Conservation (phyloP, 225 moss, liverwort and hornwort genomes). For the Asterella californica region DNA sequence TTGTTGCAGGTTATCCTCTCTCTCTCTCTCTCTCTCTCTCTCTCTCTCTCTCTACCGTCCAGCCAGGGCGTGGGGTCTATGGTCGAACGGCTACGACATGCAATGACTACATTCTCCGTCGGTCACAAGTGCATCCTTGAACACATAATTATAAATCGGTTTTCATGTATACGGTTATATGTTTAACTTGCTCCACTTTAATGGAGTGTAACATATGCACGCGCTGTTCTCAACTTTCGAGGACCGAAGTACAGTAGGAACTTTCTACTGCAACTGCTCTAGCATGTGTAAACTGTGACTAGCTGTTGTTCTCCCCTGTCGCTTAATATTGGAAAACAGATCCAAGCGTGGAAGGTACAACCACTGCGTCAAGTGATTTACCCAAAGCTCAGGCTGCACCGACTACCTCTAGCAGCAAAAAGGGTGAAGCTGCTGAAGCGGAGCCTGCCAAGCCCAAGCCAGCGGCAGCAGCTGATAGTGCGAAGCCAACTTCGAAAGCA, state of each 20-base stretch:
- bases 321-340: not conserved
- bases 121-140: too few relatives aligned
- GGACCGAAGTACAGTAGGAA: not conserved
- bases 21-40: not conserved
- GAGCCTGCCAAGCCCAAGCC: not conserved
- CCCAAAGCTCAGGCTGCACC: slow-evolving; percentile 4
- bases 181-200: too few relatives aligned
- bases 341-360: not conserved
- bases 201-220: too few relatives aligned
- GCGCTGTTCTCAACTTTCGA: too few relatives aligned
- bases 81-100: too few relatives aligned
- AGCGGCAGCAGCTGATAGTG: slow-evolving; percentile 10
- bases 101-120: too few relatives aligned
- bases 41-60: too few relatives aligned
- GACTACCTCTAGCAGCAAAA: not conserved
- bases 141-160: too few relatives aligned
- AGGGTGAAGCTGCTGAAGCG: not conserved
- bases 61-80: too few relatives aligned
- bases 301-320: not conserved
- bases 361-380: not conserved
- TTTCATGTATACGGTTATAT: too few relatives aligned
- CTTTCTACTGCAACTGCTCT: not conserved
- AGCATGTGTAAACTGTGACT: not conserved
- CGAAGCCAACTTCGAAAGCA: slow-evolving; percentile 32
- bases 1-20: slow-evolving; percentile 38